A percentile compares a stretch with the other conserved stretches of the same genome.
phyloP scores from a whole-genome alignment of 352 stramenopile genomes.

The Phytophthora ramorum region DNA sequence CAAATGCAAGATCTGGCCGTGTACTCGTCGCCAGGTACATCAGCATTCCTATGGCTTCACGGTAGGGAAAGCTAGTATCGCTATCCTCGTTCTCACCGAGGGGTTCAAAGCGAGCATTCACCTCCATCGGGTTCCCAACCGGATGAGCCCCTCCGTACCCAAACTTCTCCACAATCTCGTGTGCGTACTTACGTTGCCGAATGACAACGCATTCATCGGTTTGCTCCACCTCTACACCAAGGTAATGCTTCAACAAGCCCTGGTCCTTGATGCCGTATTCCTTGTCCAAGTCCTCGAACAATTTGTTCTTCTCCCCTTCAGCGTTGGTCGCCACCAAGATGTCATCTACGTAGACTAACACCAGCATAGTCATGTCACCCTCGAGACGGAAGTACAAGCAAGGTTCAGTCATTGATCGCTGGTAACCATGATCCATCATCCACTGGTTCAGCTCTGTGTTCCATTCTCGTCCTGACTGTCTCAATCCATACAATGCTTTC shows the following conservation, averaged over 20 bases:
- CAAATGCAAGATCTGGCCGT: slow-evolving; percentile 12
- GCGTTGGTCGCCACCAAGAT: slow-evolving; percentile 9
- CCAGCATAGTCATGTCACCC: neutral
- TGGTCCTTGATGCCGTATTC: slow-evolving; percentile 12
- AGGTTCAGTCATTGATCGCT: slow-evolving; percentile 1
- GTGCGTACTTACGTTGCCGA: slow-evolving; percentile 8
- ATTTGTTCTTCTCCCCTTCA: neutral
- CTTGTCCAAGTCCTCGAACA: slow-evolving; percentile 9
- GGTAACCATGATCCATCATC: slow-evolving; percentile 2
- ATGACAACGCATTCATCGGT: slow-evolving; percentile 1
- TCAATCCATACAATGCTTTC: slow-evolving; percentile 3
- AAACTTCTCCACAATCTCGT: slow-evolving; percentile 5
- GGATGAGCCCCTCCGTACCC: slow-evolving; percentile 21
- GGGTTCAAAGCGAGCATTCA: neutral
- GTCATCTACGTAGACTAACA: slow-evolving; percentile 17
- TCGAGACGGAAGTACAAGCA: slow-evolving; percentile 14
- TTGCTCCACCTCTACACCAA: slow-evolving; percentile 10
- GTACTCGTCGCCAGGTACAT: slow-evolving; percentile 13
- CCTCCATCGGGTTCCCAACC: slow-evolving; percentile 12
- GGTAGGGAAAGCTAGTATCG: slow-evolving; percentile 1
- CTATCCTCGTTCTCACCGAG: neutral
- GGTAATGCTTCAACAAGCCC: slow-evolving; percentile 7
- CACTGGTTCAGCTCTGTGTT: slow-evolving; percentile 7
- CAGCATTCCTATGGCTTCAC: slow-evolving; percentile 6
- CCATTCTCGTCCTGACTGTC: neutral